phyloP scores from a whole-genome alignment of 345 rosid genomes.

The Raphanus sativus region DNA sequence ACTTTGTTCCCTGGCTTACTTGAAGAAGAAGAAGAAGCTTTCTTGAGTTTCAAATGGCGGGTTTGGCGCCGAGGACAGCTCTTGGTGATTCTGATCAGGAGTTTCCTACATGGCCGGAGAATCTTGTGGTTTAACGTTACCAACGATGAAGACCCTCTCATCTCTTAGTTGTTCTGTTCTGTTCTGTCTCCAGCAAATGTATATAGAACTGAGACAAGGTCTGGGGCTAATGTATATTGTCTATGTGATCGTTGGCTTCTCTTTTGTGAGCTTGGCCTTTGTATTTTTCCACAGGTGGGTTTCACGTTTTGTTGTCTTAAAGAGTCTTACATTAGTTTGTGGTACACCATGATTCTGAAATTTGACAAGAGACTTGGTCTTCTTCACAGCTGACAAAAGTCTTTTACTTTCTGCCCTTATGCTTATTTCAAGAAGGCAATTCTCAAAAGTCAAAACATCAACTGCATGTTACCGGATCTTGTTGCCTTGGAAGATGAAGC shows the following conservation, averaged over 20 bases:
- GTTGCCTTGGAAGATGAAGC: conserved; percentile 1
- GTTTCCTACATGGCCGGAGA: conserved; percentile 40
- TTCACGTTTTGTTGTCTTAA: conserved; percentile 31
- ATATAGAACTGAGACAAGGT: neutral
- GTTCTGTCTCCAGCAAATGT: neutral
- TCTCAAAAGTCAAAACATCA: conserved; percentile 14
- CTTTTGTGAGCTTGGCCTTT: conserved; percentile 22
- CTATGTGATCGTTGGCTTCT: neutral
- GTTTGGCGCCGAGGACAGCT: conserved; percentile 30
- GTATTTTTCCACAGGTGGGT: conserved; percentile 30
- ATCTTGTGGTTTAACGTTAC: conserved; percentile 40
- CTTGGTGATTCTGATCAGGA: conserved; percentile 32
- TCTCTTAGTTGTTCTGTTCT: neutral
- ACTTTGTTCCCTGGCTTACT: conserved; percentile 29
- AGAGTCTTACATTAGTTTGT: conserved; percentile 31
- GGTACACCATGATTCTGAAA: conserved; percentile 34
- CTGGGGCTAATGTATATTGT: neutral
- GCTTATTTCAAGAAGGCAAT: neutral
- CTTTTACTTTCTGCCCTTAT: neutral
- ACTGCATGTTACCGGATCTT: neutral
- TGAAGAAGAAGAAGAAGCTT: conserved; percentile 30
- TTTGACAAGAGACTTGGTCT: conserved; percentile 9
- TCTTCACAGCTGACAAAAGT: conserved; percentile 4
- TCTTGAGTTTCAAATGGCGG: conserved; percentile 40
- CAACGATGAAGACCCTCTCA: conserved; percentile 27